Base-by-base conservation (phyloP, 1,284 basidiomycete genomes). In the Trichosporon sp. region DNA sequence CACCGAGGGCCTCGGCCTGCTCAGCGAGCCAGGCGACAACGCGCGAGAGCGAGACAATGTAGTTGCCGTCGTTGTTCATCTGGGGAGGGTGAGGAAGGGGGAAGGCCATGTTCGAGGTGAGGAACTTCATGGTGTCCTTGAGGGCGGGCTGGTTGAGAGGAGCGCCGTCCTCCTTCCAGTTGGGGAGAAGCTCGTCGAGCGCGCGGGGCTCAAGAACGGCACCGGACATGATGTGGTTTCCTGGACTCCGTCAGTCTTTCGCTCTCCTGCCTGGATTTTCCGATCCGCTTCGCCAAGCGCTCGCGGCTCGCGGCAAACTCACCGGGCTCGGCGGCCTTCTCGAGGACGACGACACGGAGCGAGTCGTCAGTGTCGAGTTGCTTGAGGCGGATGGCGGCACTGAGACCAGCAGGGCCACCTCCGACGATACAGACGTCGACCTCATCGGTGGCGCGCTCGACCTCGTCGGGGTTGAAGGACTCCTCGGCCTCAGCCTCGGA, bases 361-460 rank as follows among this genome's bases (percentile, higher is more conserved):
- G 95, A 91, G 71, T 89, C 88, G 0, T 89, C 90, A 73, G 88
- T 85, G 77, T 95, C 93, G 56, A 98, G 88, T 84, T 99, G 95
- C 85, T 97, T 98, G 69, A 99, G 86, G 35, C 92, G 88, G 76
- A 99, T 99, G 3, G 96, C 97, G n/a, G 96, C 95, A 76, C 90
- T 91, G 70, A 99, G 87, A 35, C 97, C 96, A 0, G 96, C 95
- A 2, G 96, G 96, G 0, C 96, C 97, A 15, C 88, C 95, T 27
- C 96, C 96, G 72, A 98, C 95, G 77, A 99, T 98, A 81, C 95
- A 95, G 38, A 98, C 95, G 77, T 99, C 96, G 64, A 94, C 94
- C 73, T 95, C 90, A 77, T 96, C 94, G 67, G 89, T 87, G 27
- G 88, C 88, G 12, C 94, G 88, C 74, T 95, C 91, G 31, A 93